Evolutionary conservation across 2,329 filamentous ascomycete species (phyloP).

Genomic region (Bipolaris sorokiniana): DNA sequence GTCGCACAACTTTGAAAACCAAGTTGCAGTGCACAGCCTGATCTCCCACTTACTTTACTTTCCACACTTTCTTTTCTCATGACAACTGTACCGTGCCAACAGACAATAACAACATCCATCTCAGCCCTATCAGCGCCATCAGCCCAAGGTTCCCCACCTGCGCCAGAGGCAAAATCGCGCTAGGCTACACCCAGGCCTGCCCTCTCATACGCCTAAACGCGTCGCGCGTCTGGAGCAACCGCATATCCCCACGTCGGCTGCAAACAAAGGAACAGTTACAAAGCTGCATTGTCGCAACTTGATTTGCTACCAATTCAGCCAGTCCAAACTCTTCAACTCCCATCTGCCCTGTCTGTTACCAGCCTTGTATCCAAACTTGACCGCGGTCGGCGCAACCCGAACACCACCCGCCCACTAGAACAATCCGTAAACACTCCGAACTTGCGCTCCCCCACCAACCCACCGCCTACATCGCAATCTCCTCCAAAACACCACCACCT

Average conservation of each 20-base stretch:
- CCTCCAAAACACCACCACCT: constrained; percentile 15
- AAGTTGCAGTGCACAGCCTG: too few species aligned
- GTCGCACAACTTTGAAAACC: too few species aligned
- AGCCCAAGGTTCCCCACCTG: constrained; percentile 9
- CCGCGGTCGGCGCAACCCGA: constrained; percentile 7
- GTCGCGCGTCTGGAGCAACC: constrained; percentile 25
- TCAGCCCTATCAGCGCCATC: constrained; percentile 13
- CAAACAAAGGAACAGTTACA: constrained; percentile 13
- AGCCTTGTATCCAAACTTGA: neutral
- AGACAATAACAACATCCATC: neutral
- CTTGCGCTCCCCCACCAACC: neutral
- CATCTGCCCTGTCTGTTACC: neutral
- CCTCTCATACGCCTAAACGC: constrained; percentile 22
- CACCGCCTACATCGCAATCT: neutral
- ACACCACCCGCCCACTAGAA: neutral
- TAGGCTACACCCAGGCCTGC: constrained; percentile 21
- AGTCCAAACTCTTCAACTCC: neutral
- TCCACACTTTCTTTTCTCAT: too few species aligned
- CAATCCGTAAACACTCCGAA: constrained; percentile 11
- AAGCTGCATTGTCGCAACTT: constrained; percentile 8
- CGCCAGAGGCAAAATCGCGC: constrained; percentile 22
- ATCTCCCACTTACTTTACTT: too few species aligned
- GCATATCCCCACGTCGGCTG: constrained; percentile 15
- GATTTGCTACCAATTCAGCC: neutral
- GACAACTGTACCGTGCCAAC: too few species aligned